Evolutionary conservation across 257 asterid species (phyloP), one percentile per base, ranked within the genome.

Genomic region (Paulownia fortunei): DNA sequence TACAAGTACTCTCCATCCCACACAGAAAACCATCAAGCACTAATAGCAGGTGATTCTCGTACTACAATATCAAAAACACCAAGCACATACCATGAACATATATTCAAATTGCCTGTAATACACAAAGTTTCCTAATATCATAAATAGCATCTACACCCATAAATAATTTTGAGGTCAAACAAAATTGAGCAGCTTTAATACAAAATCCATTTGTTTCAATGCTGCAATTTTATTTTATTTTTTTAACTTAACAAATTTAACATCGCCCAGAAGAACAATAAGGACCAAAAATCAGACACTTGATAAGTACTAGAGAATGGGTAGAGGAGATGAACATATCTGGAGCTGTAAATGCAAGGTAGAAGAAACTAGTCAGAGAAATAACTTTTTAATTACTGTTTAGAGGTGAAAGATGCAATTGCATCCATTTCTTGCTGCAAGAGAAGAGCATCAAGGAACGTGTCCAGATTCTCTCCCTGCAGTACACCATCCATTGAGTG

Each of bases 381-480:
- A 46, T 32, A 26, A 56, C 76, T 27, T 11, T 13, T 54, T 23
- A 27, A 68, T 73, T 58, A 74, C 64, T 84, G 82, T 21, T 69
- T 42, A 73, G 96, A 83, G 79, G 92, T 84, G 76, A 95, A 86
- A 54, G 90, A 90, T 72, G 96, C 91, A 78, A 91, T 91, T 16
- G 93, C 99, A 65, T 91, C 96, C 92, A 89, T 84, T 86, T 95
- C 99, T 86, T 93, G 95, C 87, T 62, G 95, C 90, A 95, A 82
- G 65, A 95, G 88, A 80, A 95, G 94, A 69, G 97, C 97, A 74
- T 93, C 97, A 65, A 93, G 74, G 62, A 95, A 93, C 3, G 84
- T 72, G 80, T 92, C 98, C 73, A 95, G 84, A 85, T 82, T 85
- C 72, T 89, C 97, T 64, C 98, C 99, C 86, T 89, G 88, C 96